Percentiles rank a stretch among this genome's conserved stretches.
Conservation (phyloP, 176 grass and related monocot species). For the Avena sativa region DNA sequence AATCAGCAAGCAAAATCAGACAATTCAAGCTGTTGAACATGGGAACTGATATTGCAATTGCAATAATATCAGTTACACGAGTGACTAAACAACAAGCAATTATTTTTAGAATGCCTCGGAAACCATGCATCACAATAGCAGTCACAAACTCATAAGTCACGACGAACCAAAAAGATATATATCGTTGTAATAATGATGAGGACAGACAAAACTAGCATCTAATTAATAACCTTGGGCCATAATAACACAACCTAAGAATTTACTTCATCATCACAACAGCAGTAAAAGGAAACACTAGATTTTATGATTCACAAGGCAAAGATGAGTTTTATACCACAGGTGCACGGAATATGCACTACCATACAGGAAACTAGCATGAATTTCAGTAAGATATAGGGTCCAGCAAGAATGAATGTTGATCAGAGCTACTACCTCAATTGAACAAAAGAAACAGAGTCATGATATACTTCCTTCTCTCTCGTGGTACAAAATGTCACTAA, state of each 20-base stretch:
- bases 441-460: slow-evolving; percentile 49
- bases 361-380: slow-evolving; percentile 39
- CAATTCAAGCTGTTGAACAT: neutral
- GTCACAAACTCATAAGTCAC: neutral
- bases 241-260: neutral
- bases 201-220: neutral
- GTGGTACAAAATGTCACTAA: slow-evolving; percentile 59
- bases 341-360: neutral
- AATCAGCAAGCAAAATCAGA: slow-evolving; percentile 13
- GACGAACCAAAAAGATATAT: slow-evolving; percentile 12
- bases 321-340: neutral
- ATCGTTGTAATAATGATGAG: neutral
- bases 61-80: slow-evolving; percentile 3
- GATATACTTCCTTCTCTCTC: slow-evolving; percentile 55
- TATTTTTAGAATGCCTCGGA: neutral
- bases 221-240: neutral
- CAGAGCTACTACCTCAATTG: slow-evolving; percentile 40
- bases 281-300: neutral
- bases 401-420: slow-evolving; percentile 30
- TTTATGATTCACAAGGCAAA: slow-evolving; percentile 12
- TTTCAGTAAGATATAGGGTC: slow-evolving; percentile 15
- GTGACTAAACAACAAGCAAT: neutral
- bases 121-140: slow-evolving; percentile 22
- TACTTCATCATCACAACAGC: neutral
- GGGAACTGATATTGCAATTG: neutral